A percentile compares a stretch with the other conserved stretches of the same genome.
Conservation (phyloP, 2,329 filamentous ascomycete species). For the Lachnellula subtilissima region DNA sequence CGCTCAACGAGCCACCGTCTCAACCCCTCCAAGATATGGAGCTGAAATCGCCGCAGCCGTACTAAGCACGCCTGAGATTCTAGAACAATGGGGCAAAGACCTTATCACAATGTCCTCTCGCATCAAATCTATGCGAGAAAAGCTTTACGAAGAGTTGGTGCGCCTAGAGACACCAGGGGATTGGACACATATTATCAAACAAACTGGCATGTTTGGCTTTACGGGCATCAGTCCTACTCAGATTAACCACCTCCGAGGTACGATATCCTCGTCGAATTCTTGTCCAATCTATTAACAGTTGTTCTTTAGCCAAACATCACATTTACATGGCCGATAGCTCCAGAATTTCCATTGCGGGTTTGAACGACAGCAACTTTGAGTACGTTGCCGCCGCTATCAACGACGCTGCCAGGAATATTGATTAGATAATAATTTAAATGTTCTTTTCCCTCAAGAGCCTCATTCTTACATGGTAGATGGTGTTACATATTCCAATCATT, state of each 20-base stretch:
- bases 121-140: constrained; percentile 34
- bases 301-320: constrained; percentile 24
- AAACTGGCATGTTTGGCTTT: constrained; percentile 39
- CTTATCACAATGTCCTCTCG: constrained; percentile 35
- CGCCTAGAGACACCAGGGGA: constrained; percentile 32
- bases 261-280: not conserved
- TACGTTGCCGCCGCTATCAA: constrained; percentile 29
- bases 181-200: constrained; percentile 36
- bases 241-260: constrained; percentile 32
- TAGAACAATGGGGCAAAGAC: constrained; percentile 34
- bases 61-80: constrained; percentile 27
- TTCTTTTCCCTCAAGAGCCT: not conserved
- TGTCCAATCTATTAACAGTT: not conserved
- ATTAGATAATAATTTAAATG: not conserved
- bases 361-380: constrained; percentile 35
- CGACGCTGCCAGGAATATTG: constrained; percentile 3
- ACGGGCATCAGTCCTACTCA: constrained; percentile 47
- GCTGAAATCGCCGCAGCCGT: constrained; percentile 34
- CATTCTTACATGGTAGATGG: not conserved
- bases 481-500: not conserved
- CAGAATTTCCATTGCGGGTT: constrained; percentile 36
- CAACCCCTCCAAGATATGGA: constrained; percentile 35
- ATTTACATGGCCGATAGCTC: constrained; percentile 39
- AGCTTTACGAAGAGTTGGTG: constrained; percentile 32
- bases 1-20: constrained; percentile 33